phyloP scores from a whole-genome alignment of 169 alveolate genomes.

The Eimeria necatrix region DNA sequence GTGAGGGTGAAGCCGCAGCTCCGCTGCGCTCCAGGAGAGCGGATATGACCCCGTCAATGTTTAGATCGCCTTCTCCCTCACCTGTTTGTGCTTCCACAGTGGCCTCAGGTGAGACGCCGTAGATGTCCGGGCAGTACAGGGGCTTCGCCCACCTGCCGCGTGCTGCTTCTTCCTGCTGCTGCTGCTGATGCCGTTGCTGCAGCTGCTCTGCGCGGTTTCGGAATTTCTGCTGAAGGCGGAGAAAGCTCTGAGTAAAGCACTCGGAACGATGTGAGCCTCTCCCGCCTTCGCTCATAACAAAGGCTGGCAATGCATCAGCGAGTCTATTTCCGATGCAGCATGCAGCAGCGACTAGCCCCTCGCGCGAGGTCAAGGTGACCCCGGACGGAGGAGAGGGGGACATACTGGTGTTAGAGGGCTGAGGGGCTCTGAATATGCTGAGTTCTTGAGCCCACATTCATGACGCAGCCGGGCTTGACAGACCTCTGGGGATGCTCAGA shows the following conservation, averaged over 20 bases:
- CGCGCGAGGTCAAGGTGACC: background rate
- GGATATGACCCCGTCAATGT: background rate
- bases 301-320: background rate
- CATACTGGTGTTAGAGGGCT: background rate
- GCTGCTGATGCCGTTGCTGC: background rate
- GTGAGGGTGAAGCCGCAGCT: background rate
- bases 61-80: background rate
- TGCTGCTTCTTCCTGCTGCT: background rate
- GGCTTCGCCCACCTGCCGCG: background rate
- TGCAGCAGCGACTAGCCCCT: background rate
- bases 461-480: background rate
- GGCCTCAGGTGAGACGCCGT: background rate
- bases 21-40: background rate
- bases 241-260: background rate
- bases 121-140: background rate
- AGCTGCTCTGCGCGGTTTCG: background rate
- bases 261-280: background rate
- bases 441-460: background rate
- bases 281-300: background rate
- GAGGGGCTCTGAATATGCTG: background rate
- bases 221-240: background rate
- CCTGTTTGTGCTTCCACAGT: background rate
- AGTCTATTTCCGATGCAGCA: background rate
- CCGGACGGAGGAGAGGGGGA: background rate
- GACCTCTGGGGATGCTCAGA: background rate